phyloP scores from a whole-genome alignment of 2,329 filamentous ascomycete species.

The Pestalotiopsis fici region DNA sequence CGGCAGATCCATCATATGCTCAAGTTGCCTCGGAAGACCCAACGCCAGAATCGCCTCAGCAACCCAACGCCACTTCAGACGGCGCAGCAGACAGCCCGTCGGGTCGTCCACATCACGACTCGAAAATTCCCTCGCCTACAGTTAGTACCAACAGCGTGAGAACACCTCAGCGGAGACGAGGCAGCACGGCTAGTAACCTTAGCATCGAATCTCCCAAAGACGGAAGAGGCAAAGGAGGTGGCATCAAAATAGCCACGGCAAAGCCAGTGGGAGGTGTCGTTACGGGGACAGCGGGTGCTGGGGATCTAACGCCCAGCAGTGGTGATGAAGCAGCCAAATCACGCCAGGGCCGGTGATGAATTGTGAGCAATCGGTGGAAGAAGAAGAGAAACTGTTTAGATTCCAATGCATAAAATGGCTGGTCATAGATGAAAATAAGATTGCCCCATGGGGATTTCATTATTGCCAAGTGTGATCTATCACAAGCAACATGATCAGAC shows the following conservation, averaged over 20 bases:
- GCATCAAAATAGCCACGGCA: slow-evolving; percentile 40
- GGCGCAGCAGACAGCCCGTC: not conserved
- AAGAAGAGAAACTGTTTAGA: not conserved
- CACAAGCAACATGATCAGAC: too few species aligned
- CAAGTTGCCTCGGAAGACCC: not conserved
- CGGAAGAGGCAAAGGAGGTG: slow-evolving; percentile 32
- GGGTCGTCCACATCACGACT: not conserved
- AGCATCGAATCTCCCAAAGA: slow-evolving; percentile 39
- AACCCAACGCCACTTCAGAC: not conserved
- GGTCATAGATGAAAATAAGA: not conserved
- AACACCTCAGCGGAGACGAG: slow-evolving; percentile 18
- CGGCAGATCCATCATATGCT: slow-evolving; percentile 18
- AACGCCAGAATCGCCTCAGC: not conserved
- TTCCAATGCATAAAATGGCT: not conserved
- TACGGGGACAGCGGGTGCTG: slow-evolving; percentile 20
- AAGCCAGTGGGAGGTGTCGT: slow-evolving; percentile 36
- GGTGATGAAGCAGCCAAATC: slow-evolving; percentile 1
- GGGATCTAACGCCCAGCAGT: not conserved
- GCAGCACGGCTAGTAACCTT: slow-evolving; percentile 35
- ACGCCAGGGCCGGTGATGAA: not conserved
- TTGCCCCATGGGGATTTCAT: too few species aligned
- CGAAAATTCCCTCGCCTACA: not conserved
- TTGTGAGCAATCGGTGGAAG: not conserved
- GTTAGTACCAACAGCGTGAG: not conserved
- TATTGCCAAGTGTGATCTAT: too few species aligned